Percentiles rank a stretch among this genome's conserved stretches.
Evolutionary conservation across 164 flowering plant species (phyloP).

Genomic region (Magnolia changhungtana): DNA sequence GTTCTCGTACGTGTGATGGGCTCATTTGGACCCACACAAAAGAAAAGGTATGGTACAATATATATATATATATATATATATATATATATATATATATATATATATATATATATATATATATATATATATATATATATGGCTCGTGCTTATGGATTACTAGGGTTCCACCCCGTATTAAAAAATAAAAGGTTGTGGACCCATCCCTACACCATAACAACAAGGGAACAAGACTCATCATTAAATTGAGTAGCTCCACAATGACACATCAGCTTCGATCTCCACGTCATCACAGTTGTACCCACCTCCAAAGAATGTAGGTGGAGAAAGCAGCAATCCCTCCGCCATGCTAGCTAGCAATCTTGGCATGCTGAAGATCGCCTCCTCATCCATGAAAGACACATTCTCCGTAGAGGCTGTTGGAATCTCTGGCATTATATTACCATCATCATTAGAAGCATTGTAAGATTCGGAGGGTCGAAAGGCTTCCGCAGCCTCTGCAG

Average conservation of each 20-base stretch:
- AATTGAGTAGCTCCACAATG: slow-evolving; percentile 22
- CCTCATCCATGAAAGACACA: not conserved
- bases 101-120: too few species aligned
- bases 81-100: too few species aligned
- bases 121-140: too few species aligned
- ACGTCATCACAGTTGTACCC: slow-evolving; percentile 18
- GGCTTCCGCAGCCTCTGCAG: slow-evolving; percentile 19
- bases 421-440: too few species aligned
- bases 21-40: too few species aligned
- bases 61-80: too few species aligned
- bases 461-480: slow-evolving; percentile 1
- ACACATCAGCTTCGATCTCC: slow-evolving; percentile 22
- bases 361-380: not conserved
- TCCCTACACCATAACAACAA: too few species aligned
- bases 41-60: too few species aligned
- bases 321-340: slow-evolving; percentile 46
- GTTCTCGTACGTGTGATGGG: too few species aligned
- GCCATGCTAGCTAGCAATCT: slow-evolving; percentile 21
- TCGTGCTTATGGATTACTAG: too few species aligned
- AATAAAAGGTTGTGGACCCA: too few species aligned
- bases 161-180: too few species aligned
- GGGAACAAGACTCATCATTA: not conserved
- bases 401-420: not conserved
- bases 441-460: not conserved
- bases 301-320: slow-evolving; percentile 8